phyloP scores from a whole-genome alignment of 192 early-diverging fungal species.

The Coemansia sp. region DNA sequence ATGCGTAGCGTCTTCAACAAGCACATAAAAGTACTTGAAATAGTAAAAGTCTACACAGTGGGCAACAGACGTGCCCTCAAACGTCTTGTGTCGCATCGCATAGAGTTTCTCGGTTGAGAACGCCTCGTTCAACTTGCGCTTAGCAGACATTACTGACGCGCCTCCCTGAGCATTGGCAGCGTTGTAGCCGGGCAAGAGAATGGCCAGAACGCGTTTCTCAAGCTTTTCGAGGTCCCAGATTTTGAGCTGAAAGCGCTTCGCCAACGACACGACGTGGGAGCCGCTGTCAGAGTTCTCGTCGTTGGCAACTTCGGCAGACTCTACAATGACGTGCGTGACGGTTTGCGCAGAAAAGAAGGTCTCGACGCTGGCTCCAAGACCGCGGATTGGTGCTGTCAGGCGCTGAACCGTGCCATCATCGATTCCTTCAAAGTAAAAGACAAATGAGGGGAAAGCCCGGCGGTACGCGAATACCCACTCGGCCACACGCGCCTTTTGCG shows the following conservation, averaged over 20 bases:
- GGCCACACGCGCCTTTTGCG: constrained; percentile 42
- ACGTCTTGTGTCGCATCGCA: constrained; percentile 51
- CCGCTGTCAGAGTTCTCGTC: constrained; percentile 23
- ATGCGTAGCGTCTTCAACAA: constrained; percentile 54
- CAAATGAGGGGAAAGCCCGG: constrained; percentile 52
- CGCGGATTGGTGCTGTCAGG: constrained; percentile 41
- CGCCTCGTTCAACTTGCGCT: constrained; percentile 57
- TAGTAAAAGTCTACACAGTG: constrained; percentile 54
- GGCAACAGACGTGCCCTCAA: constrained; percentile 38
- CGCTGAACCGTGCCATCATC: constrained; percentile 43
- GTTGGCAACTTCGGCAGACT: constrained; percentile 5
- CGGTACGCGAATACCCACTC: constrained; percentile 57
- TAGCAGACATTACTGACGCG: constrained; percentile 42
- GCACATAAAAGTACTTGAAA: constrained; percentile 54
- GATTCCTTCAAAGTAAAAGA: constrained; percentile 58
- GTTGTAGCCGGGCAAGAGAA: constrained; percentile 48
- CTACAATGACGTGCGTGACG: constrained; percentile 56
- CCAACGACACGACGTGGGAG: constrained; percentile 42
- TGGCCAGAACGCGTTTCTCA: constrained; percentile 46
- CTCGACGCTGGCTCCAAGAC: constrained; percentile 44
- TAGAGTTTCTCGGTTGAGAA: constrained; percentile 49
- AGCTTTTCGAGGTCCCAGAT: constrained; percentile 53
- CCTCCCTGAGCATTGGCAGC: constrained; percentile 21
- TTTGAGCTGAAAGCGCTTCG: constrained; percentile 44
- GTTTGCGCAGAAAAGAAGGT: constrained; percentile 57